Percentiles rank a stretch among this genome's conserved stretches.
Evolutionary conservation across 1,284 basidiomycete genomes (phyloP).

Genomic region (Rhizopogon parksii): DNA sequence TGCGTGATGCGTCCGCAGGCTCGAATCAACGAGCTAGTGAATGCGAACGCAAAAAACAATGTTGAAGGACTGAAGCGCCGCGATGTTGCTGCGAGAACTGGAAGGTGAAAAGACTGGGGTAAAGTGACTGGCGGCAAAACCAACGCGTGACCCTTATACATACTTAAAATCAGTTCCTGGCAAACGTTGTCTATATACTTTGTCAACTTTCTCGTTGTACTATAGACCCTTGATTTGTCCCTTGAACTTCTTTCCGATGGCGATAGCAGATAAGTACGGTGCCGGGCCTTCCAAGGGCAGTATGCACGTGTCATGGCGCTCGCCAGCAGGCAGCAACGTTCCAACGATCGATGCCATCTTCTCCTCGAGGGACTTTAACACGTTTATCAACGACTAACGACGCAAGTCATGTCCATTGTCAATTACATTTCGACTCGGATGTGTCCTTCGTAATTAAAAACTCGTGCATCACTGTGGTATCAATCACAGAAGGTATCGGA

Average conservation of each 20-base stretch:
- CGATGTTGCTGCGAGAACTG: conserved; percentile 15
- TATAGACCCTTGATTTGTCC: no score
- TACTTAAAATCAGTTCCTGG: no score
- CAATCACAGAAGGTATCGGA: conserved; percentile 35
- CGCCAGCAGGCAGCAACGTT: conserved; percentile 1
- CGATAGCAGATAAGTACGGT: no score
- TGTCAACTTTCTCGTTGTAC: no score
- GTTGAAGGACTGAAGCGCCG: neutral
- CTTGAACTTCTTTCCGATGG: no score
- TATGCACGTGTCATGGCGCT: neutral
- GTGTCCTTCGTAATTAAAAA: neutral
- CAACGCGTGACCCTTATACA: neutral
- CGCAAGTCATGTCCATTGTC: neutral
- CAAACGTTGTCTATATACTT: no score
- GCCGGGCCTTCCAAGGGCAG: no score
- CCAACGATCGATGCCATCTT: neutral
- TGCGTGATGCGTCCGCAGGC: neutral
- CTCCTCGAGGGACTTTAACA: neutral
- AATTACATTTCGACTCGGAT: neutral
- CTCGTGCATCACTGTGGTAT: conserved; percentile 23
- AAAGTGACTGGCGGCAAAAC: neutral
- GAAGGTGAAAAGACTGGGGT: conserved; percentile 9
- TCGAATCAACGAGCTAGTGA: conserved; percentile 4
- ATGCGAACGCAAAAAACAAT: neutral
- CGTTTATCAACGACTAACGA: neutral